Evolutionary conservation across 2,329 filamentous ascomycete species (phyloP).

Genomic region (Ceratocystis diversiconidia): DNA sequence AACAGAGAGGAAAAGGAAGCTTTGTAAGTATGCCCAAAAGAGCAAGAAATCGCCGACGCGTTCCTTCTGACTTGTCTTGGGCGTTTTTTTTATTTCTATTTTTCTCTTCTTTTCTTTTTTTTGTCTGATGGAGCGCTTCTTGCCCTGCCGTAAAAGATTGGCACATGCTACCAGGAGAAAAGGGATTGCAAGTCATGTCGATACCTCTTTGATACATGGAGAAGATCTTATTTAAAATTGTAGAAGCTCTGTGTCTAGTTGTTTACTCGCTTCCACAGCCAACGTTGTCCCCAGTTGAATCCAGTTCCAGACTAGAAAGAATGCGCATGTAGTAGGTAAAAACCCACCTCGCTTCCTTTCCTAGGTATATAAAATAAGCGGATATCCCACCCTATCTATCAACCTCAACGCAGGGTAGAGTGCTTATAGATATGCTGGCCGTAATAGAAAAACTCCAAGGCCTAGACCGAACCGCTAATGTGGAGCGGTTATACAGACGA

Average conservation of each 20-base stretch:
- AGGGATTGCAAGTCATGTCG: neutral
- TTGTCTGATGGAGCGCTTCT: neutral
- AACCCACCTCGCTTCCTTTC: neutral
- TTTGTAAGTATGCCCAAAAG: neutral
- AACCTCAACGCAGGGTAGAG: neutral
- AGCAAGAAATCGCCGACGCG: neutral
- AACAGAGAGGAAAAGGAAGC: neutral
- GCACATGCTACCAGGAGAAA: neutral
- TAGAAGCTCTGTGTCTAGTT: too few relatives aligned
- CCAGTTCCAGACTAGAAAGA: too few relatives aligned
- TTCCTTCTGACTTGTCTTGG: neutral
- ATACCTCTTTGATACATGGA: too few relatives aligned
- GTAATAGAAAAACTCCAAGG: neutral
- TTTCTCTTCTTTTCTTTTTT: neutral
- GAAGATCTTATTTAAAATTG: too few relatives aligned
- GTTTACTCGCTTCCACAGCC: too few relatives aligned
- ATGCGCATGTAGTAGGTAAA: neutral
- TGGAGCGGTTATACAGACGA: neutral
- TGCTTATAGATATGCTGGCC: neutral
- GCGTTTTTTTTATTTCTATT: neutral
- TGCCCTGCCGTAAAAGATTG: neutral
- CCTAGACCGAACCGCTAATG: neutral
- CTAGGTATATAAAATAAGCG: neutral
- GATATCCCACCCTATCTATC: neutral
- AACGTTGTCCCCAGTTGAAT: too few relatives aligned